Conservation (phyloP, 225 moss, liverwort and hornwort species). For the Asterella californica region DNA sequence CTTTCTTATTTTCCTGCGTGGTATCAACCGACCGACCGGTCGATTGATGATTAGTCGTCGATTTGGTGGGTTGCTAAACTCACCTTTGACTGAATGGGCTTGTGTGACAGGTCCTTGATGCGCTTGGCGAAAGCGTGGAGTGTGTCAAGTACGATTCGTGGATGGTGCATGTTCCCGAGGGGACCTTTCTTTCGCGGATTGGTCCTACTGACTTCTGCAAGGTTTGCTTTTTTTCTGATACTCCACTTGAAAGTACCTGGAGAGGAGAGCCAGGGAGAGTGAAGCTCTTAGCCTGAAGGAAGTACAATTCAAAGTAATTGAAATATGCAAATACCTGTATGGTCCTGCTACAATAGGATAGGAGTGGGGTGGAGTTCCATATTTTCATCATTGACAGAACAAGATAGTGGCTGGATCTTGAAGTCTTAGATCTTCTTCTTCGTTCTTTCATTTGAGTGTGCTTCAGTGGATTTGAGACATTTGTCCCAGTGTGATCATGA, state of each 20-base stretch:
- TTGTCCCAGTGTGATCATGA: not conserved
- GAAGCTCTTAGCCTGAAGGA: not conserved
- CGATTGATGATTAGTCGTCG: not conserved
- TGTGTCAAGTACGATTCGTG: conserved; percentile 81
- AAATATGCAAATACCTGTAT: not conserved
- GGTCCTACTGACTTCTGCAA: conserved; percentile 76
- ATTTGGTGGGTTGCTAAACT: not conserved
- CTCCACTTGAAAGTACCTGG: too few relatives aligned
- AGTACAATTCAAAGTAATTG: too few relatives aligned
- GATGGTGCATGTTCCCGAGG: conserved; percentile 93
- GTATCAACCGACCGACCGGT: not conserved
- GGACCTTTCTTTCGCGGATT: conserved; percentile 73
- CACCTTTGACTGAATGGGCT: not conserved
- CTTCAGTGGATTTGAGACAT: not conserved
- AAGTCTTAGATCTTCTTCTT: not conserved
- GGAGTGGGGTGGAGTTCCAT: not conserved
- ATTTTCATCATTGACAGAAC: not conserved
- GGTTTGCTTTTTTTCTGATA: conserved; percentile 29
- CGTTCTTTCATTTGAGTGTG: not conserved
- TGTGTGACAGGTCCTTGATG: conserved; percentile 68
- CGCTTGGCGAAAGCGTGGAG: conserved; percentile 67
- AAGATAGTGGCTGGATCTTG: not conserved
- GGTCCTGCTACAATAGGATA: too few relatives aligned
- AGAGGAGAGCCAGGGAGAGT: too few relatives aligned
- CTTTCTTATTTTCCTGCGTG: not conserved